phyloP scores from a whole-genome alignment of 148 eudicot genomes.

The Simmondsia chinensis region DNA sequence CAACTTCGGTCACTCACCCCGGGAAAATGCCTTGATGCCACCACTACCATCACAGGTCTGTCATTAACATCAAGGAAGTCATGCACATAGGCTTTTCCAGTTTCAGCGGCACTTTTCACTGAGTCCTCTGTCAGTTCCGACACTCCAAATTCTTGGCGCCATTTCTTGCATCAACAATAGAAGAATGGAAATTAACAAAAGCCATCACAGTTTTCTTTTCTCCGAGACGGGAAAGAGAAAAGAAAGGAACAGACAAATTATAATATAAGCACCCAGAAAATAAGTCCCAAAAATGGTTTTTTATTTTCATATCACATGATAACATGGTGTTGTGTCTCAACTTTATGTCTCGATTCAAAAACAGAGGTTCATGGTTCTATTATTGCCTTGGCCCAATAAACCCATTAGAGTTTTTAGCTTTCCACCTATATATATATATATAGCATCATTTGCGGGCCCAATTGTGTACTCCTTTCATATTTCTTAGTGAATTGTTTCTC shows the following conservation, averaged over 20 bases:
- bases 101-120: conserved; percentile 43
- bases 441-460: too few relatives aligned
- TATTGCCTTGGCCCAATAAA: too few relatives aligned
- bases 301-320: neutral
- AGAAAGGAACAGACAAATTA: neutral
- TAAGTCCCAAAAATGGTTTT: neutral
- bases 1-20: conserved; percentile 38
- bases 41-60: conserved; percentile 80
- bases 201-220: neutral
- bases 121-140: conserved; percentile 71
- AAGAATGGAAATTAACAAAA: conserved; percentile 14
- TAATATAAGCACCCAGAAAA: neutral
- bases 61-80: conserved; percentile 56
- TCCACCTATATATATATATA: too few relatives aligned
- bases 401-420: too few relatives aligned
- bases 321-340: neutral
- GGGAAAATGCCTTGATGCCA: conserved; percentile 69
- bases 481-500: too few relatives aligned
- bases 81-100: conserved; percentile 78
- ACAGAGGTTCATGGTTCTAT: too few relatives aligned
- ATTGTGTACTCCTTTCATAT: too few relatives aligned
- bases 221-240: neutral
- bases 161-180: conserved; percentile 39
- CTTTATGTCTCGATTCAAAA: too few relatives aligned
- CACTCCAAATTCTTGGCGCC: conserved; percentile 88